Evolutionary conservation across 164 flowering plant species (phyloP), one percentile per base, ranked within the genome.

Genomic region (Dillenia turbinata): DNA sequence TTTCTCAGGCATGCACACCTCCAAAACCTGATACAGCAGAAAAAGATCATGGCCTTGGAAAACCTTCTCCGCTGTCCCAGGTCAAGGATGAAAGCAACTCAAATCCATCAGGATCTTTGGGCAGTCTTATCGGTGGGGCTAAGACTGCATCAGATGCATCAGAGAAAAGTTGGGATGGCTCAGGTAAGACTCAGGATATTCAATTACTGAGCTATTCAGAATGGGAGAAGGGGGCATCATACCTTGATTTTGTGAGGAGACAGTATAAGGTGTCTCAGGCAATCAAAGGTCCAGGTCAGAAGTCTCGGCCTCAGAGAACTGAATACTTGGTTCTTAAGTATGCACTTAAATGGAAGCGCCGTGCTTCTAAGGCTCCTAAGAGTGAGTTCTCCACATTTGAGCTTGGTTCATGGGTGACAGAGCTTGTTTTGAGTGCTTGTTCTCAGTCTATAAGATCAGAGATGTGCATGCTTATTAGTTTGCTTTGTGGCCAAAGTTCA

Each of bases 181-280:
- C 88, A 61, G 78, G 81, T 5, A 85, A 80, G 78, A 65, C 84
- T 60, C 96, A 79, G 69, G 97, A 92, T 76, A 85, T 95, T 57
- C 94, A 88, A 54, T 70, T 95, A 57, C 66, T 95, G 17, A 95
- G 92, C 84, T 95, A 95, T 66, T 77, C 94, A 10, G 99, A 95
- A 55, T 95, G 99, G 99, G 99, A 92, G 60, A 90, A 77, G 57
- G 99, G 99, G 47, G 96, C 97, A 45, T 83, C 99, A 1, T 95
- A 95, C 85, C 83, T 95, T 73, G 99, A 95, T 72, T 95, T 95
- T 83, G 97, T 95, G 48, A 79, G 99, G 73, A 85, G 99, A 79
- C 97, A 90, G 62, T 95, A 88, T 69, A 89, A 86, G 70, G 90
- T 85, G 24, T 86, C 97, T 47, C 92, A 82, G 77, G 78, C 85